Conservation (phyloP, 2,329 filamentous ascomycete species). For the Gyromitra esculenta region DNA sequence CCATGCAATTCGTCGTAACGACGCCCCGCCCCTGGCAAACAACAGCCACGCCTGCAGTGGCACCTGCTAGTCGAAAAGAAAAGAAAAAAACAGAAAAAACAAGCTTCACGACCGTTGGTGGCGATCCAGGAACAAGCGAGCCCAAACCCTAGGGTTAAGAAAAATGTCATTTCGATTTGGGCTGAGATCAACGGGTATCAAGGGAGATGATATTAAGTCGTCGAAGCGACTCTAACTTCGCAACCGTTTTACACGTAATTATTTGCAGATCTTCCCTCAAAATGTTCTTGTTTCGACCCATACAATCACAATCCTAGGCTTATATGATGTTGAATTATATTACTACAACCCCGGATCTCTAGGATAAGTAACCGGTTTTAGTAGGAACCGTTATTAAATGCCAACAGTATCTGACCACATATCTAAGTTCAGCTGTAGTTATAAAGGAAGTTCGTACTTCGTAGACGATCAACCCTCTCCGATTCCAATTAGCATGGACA, state of each 20-base stretch:
- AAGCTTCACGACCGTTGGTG: slow-evolving; percentile 9
- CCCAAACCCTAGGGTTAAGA: background rate
- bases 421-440: background rate
- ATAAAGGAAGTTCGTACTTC: background rate
- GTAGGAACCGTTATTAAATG: background rate
- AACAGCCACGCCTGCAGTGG: background rate
- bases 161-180: background rate
- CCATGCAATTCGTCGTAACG: background rate
- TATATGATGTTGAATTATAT: background rate
- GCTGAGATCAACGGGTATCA: slow-evolving; percentile 12
- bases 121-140: slow-evolving; percentile 16
- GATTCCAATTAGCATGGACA: background rate
- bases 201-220: background rate
- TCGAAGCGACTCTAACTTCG: background rate
- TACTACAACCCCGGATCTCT: background rate
- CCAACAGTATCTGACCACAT: background rate
- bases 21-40: background rate
- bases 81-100: background rate
- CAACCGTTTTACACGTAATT: background rate
- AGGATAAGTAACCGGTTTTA: background rate
- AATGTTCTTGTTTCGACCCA: background rate
- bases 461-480: background rate
- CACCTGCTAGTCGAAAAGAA: background rate
- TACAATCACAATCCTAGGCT: background rate
- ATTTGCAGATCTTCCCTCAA: background rate